Evolutionary conservation across 1,284 basidiomycete species (phyloP).

Genomic region (Rhodotorula sp.): DNA sequence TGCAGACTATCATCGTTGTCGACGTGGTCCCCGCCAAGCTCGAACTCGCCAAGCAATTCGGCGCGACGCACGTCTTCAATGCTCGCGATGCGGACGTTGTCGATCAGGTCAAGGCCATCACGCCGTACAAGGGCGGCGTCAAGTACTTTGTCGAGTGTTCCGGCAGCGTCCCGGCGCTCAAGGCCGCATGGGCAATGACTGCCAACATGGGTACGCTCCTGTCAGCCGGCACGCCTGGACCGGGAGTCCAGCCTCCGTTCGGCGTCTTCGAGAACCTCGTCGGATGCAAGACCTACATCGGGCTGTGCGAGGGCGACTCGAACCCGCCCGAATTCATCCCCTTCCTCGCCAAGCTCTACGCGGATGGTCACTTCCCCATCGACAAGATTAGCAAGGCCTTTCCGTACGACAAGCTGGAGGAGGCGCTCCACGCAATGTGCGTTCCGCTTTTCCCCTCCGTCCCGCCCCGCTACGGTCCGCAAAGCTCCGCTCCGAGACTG

Average conservation of each 20-base stretch:
- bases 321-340: constrained; percentile 41
- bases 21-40: constrained; percentile 40
- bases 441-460: neutral
- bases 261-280: constrained; percentile 33
- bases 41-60: constrained; percentile 35
- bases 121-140: constrained; percentile 14
- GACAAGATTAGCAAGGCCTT: constrained; percentile 40
- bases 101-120: constrained; percentile 14
- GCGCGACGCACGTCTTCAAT: constrained; percentile 42
- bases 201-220: constrained; percentile 12
- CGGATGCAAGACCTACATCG: constrained; percentile 17
- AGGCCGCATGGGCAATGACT: constrained; percentile 18
- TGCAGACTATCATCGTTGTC: constrained; percentile 41
- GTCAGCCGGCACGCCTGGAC: constrained; percentile 32
- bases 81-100: constrained; percentile 27
- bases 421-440: constrained; percentile 41
- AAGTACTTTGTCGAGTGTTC: constrained; percentile 24
- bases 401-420: constrained; percentile 35
- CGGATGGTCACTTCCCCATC: constrained; percentile 38
- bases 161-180: constrained; percentile 10
- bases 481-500: no score
- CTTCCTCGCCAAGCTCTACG: constrained; percentile 23
- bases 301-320: constrained; percentile 25
- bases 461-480: neutral
- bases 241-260: constrained; percentile 20